Evolutionary conservation across 345 rosid genomes (phyloP).

Genomic region (Brassica incana): DNA sequence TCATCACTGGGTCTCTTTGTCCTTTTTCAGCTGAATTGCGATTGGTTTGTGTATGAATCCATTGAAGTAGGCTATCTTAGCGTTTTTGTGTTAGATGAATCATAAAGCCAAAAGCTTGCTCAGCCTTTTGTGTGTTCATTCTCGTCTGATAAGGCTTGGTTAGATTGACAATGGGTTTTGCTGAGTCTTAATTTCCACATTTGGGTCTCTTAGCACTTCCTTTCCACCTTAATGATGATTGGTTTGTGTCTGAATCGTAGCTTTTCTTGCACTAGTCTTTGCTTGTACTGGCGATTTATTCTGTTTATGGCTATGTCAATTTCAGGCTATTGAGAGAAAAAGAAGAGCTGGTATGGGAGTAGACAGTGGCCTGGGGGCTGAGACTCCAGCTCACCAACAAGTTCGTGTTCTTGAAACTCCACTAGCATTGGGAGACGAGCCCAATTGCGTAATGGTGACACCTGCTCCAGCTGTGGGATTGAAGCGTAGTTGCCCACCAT

Average conservation of each 20-base stretch:
- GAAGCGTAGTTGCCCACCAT: constrained; percentile 46
- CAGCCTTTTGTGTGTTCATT: neutral
- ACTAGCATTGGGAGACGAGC: constrained; percentile 42
- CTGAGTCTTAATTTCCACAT: neutral
- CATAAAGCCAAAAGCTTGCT: neutral
- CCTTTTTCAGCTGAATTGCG: neutral
- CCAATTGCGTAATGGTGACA: constrained; percentile 36
- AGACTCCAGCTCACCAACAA: constrained; percentile 42
- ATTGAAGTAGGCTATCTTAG: constrained; percentile 12
- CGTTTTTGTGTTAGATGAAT: neutral
- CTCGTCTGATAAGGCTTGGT: constrained; percentile 22
- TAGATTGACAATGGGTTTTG: neutral
- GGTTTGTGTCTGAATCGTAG: neutral
- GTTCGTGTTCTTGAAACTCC: constrained; percentile 42
- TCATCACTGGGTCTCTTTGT: neutral
- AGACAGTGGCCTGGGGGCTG: constrained; percentile 47
- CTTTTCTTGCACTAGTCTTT: constrained; percentile 3
- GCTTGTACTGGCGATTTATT: constrained; percentile 11
- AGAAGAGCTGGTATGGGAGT: constrained; percentile 55
- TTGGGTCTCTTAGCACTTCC: neutral
- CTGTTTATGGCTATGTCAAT: neutral
- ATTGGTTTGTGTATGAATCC: neutral
- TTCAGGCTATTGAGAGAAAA: constrained; percentile 76
- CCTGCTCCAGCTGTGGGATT: constrained; percentile 47
- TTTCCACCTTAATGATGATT: neutral